Base-by-base conservation (phyloP, 2,329 filamentous ascomycete species). In the Fusarium sp. region DNA sequence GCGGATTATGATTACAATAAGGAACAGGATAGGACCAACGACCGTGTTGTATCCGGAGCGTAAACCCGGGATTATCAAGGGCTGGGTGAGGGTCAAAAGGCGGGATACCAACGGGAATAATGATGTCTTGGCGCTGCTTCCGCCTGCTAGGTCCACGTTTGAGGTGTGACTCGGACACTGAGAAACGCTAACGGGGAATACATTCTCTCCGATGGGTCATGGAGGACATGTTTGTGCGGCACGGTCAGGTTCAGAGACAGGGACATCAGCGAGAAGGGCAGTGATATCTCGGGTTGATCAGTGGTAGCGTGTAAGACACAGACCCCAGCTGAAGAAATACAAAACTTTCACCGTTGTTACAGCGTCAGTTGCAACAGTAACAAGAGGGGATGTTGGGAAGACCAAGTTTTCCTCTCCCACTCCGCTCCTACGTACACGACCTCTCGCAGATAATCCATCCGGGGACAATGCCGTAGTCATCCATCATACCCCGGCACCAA, bases 21-120 rank as follows among this genome's bases (percentile, higher is more conserved):
- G 53, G 53, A 61, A 72, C 41, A 57, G 55, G 44, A 62, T 53
- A 35, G 44, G 36, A 65, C 68, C 56, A 58, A 56, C 57, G 61
- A 50, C 45, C 47, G 50, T 62, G 57, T 61, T 59, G 55, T 51
- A 60, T 63, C 68, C 61, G 67, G 75, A 63, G 72, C 57, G 64
- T 58, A 75, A 65, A 59, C 64, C 75, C 74, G 58, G 68, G 47
- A 50, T 72, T 76, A 68, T 74, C 44, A 72, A 71, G 53, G 66
- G 50, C 67, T 66, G 57, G 59, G 65, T 74, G 70, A 76, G 70
- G 61, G 63, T 58, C 56, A 50, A 71, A 39, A 58, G 50, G 61
- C 74, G 75, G 75, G 62, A 75, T 77, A 67, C 67, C 56, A 35
- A 76, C 74, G 75, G 75, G 70, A 78, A 78, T 77, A 78, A 77